These are phyloP conservation scores for Melocanna baccifera DNA, from an alignment of 176 grass and related monocot species.

Conservation along the genomic window DNA sequence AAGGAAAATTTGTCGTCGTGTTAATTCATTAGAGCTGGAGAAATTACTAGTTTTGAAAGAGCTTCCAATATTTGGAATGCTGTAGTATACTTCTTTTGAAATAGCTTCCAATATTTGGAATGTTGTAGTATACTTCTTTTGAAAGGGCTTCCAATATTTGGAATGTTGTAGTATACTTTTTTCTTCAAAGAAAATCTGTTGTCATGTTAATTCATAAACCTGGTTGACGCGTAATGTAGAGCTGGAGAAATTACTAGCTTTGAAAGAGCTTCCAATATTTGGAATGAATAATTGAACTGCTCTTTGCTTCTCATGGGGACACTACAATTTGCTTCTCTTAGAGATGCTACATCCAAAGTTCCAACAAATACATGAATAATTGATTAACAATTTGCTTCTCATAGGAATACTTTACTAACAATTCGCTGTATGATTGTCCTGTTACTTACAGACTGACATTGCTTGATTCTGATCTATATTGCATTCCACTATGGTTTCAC, in stretches of 20 bases:
- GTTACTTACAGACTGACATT: not conserved
- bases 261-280: not conserved
- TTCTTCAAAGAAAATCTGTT: not conserved
- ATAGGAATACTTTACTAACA: not conserved
- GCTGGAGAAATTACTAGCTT: not conserved
- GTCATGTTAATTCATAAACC: not conserved
- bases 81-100: too few relatives aligned
- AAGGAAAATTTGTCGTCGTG: not conserved
- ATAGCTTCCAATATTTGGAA: too few relatives aligned
- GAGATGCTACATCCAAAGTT: not conserved
- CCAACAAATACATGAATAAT: not conserved
- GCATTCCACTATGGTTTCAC: not conserved
- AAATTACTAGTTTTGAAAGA: not conserved
- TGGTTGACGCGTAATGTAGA: not conserved
- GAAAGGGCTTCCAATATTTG: too few relatives aligned
- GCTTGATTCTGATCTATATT: not conserved
- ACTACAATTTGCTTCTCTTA: not conserved
- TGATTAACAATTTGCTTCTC: not conserved
- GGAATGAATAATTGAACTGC: not conserved
- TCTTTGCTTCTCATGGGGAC: not conserved
- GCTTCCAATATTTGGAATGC: not conserved
- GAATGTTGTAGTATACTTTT: not conserved
- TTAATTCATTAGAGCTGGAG: not conserved
- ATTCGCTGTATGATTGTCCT: not conserved
- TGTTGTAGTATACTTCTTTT: too few relatives aligned